Conservation (phyloP, 169 alveolate species). For the Plasmodium reichenowi region DNA sequence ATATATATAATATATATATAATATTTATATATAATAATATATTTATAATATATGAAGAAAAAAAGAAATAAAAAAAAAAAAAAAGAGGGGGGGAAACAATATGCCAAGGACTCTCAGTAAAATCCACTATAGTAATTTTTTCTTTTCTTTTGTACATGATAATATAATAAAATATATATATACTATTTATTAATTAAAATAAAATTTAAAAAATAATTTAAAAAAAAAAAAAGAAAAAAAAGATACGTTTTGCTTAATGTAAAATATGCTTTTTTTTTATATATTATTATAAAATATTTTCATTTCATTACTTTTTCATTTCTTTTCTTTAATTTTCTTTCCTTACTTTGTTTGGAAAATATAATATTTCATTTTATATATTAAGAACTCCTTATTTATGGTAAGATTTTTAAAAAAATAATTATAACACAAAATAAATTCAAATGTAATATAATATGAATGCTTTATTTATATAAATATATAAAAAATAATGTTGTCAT, state of each 20-base stretch:
- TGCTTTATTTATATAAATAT: too few species aligned
- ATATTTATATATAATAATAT: background rate
- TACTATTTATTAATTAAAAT: background rate
- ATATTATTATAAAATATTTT: background rate
- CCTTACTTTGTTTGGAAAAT: background rate
- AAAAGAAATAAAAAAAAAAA: background rate
- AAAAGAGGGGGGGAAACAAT: background rate
- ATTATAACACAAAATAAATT: too few species aligned
- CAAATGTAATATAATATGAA: too few species aligned
- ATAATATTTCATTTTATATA: slow-evolving; percentile 4
- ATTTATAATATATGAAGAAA: background rate
- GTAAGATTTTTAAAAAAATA: slow-evolving; percentile 4
- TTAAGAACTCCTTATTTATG: slow-evolving; percentile 24
- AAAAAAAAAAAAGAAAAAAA: slow-evolving; percentile 4
- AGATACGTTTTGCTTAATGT: too few species aligned
- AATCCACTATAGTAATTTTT: background rate
- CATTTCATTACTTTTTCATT: background rate
- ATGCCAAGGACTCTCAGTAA: background rate
- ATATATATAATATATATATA: background rate
- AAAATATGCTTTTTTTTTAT: background rate
- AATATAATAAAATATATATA: too few species aligned
- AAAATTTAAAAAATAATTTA: background rate
- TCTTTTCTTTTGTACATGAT: background rate
- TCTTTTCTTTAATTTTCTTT: background rate
- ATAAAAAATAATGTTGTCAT: too few species aligned